A percentile compares a stretch with the other conserved stretches of the same genome.
Evolutionary conservation across 805 yeast genomes (phyloP).

Genomic region (Cyberlindnera euphorbiae): DNA sequence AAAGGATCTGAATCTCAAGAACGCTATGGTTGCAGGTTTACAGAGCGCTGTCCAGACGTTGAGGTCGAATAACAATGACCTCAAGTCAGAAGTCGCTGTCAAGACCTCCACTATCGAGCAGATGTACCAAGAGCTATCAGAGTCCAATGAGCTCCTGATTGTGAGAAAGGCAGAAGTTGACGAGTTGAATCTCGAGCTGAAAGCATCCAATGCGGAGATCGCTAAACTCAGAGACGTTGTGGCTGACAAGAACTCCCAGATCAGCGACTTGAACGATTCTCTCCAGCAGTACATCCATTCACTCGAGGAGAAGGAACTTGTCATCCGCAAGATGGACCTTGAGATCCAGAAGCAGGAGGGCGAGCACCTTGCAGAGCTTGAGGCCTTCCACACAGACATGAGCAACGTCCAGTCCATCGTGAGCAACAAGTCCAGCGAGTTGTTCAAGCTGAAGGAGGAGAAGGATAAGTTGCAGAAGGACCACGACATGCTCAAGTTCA

Average conservation of each 20-base stretch:
- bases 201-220: slow-evolving; percentile 4
- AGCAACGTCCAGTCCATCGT: slow-evolving; percentile 29
- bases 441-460: slow-evolving; percentile 25
- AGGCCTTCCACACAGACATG: slow-evolving; percentile 31
- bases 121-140: slow-evolving; percentile 5
- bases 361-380: slow-evolving; percentile 34
- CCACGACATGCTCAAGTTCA: slow-evolving; percentile 23
- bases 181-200: slow-evolving; percentile 22
- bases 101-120: background rate
- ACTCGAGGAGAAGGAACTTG: slow-evolving; percentile 19
- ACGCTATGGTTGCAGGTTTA: slow-evolving; percentile 10
- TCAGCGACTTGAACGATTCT: slow-evolving; percentile 7
- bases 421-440: slow-evolving; percentile 26
- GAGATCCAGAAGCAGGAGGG: slow-evolving; percentile 31
- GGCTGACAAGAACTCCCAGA: slow-evolving; percentile 10
- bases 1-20: slow-evolving; percentile 11
- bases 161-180: slow-evolving; percentile 27
- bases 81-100: background rate
- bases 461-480: slow-evolving; percentile 23
- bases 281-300: slow-evolving; percentile 10
- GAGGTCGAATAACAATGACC: background rate
- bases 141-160: slow-evolving; percentile 17
- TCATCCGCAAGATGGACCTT: slow-evolving; percentile 27
- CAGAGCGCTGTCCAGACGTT: slow-evolving; percentile 13
- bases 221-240: slow-evolving; percentile 3